Conservation (phyloP, 331 rosid genomes). For the Telfairia occidentalis region DNA sequence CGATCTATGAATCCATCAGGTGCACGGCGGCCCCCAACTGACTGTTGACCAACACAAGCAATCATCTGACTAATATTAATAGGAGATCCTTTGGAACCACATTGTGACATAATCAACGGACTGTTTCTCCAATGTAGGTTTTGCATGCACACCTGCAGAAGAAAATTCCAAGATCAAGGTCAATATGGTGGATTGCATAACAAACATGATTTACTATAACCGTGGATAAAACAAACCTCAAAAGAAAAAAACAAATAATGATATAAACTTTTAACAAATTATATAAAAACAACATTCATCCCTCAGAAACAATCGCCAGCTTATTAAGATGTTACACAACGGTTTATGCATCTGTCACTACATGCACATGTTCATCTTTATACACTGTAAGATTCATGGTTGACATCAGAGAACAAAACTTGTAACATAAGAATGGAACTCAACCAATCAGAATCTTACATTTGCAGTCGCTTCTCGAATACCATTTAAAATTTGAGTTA, state of each 20-base stretch:
- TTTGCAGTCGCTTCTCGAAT: slow-evolving; percentile 59
- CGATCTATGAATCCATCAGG: slow-evolving; percentile 90
- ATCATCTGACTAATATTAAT: slow-evolving; percentile 91
- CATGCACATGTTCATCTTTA: neutral
- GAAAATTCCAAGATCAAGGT: neutral
- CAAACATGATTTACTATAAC: neutral
- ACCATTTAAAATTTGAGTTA: slow-evolving; percentile 46
- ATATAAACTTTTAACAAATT: neutral
- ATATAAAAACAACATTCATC: neutral
- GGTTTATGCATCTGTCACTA: neutral
- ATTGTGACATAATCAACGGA: slow-evolving; percentile 96
- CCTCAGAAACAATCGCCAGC: neutral
- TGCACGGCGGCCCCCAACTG: slow-evolving; percentile 91
- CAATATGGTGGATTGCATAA: neutral
- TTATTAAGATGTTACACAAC: neutral
- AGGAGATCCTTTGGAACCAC: slow-evolving; percentile 97
- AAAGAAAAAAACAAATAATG: neutral
- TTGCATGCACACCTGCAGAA: slow-evolving; percentile 75
- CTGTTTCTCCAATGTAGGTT: slow-evolving; percentile 90
- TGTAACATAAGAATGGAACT: slow-evolving; percentile 1
- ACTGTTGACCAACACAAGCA: slow-evolving; percentile 95
- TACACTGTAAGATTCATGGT: neutral
- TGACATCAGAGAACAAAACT: neutral
- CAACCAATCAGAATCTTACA: slow-evolving; percentile 31
- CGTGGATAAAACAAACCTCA: neutral